phyloP scores from a whole-genome alignment of 2,329 filamentous ascomycete genomes.

The Drechslerella dactyloides region DNA sequence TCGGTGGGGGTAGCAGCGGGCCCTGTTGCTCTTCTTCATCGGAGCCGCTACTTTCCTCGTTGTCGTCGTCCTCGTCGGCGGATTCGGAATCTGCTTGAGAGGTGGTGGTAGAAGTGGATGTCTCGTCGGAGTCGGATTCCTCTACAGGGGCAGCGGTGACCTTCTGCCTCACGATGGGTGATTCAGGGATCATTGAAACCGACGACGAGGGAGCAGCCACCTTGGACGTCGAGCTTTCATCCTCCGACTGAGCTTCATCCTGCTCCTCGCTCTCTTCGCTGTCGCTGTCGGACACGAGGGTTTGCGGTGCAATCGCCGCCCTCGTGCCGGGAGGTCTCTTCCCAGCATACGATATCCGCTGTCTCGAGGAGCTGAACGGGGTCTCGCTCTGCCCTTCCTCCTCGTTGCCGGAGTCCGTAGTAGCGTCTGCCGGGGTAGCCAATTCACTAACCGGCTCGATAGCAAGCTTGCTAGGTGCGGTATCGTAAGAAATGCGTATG shows the following conservation, averaged over 20 bases:
- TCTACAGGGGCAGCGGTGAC: background rate
- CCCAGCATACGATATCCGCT: background rate
- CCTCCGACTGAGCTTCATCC: conserved; percentile 3
- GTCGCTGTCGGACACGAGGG: background rate
- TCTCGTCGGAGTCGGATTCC: conserved; percentile 14
- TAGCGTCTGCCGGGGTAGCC: background rate
- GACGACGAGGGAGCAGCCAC: conserved; percentile 15
- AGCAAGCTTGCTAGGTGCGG: conserved; percentile 16
- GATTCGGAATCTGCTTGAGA: conserved; percentile 14
- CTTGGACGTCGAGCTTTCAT: background rate
- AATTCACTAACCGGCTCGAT: conserved; percentile 21
- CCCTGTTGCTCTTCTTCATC: conserved; percentile 20
- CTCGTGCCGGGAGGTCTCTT: background rate
- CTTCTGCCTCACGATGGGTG: conserved; percentile 11
- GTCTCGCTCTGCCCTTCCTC: conserved; percentile 15
- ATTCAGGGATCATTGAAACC: conserved; percentile 31
- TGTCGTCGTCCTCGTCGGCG: background rate
- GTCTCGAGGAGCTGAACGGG: background rate
- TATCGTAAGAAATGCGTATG: conserved; percentile 21
- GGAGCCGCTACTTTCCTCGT: conserved; percentile 1
- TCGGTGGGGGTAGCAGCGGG: background rate
- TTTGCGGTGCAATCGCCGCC: background rate
- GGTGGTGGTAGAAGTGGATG: conserved; percentile 11
- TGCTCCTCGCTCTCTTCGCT: background rate
- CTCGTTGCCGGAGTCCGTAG: background rate